Percentiles rank a stretch among this genome's conserved stretches.
Evolutionary conservation across 2,329 filamentous ascomycete genomes (phyloP).

Genomic region (Karstenula rhodostoma): DNA sequence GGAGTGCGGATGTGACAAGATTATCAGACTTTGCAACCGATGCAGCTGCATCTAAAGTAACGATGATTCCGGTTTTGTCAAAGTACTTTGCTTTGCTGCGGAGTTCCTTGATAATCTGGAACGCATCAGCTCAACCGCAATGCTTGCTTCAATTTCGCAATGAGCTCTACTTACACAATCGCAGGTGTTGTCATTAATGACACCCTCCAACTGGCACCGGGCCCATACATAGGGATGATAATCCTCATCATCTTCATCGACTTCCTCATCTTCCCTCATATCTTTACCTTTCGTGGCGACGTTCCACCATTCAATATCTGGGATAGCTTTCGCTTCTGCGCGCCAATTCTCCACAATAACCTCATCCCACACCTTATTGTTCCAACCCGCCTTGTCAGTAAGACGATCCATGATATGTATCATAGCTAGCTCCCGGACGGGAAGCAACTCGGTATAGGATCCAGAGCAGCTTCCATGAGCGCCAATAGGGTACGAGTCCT

Average conservation of each 20-base stretch:
- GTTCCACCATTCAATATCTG: constrained; percentile 18
- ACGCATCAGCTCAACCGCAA: not conserved
- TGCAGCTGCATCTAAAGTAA: constrained; percentile 18
- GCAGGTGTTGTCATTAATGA: constrained; percentile 12
- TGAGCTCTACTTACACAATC: constrained; percentile 13
- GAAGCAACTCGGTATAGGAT: constrained; percentile 19
- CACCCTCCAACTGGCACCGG: not conserved
- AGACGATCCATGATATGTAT: constrained; percentile 49
- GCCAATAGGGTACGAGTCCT: constrained; percentile 19
- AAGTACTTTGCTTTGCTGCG: constrained; percentile 58
- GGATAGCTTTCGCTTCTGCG: constrained; percentile 20
- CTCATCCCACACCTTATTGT: constrained; percentile 49
- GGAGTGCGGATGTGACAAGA: constrained; percentile 14
- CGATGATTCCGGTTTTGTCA: constrained; percentile 32
- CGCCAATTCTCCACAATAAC: constrained; percentile 29
- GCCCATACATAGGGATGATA: not conserved
- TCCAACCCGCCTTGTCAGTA: constrained; percentile 52
- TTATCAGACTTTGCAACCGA: constrained; percentile 60
- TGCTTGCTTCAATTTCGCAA: not conserved
- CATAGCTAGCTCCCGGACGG: constrained; percentile 50
- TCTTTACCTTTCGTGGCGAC: constrained; percentile 11
- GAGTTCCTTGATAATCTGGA: constrained; percentile 52
- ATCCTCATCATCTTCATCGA: constrained; percentile 10
- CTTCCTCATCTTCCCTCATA: not conserved
- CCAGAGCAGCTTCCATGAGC: constrained; percentile 12